Evolutionary conservation across 805 yeast species (phyloP).

Genomic region (Wickerhamiella spandovensis): DNA sequence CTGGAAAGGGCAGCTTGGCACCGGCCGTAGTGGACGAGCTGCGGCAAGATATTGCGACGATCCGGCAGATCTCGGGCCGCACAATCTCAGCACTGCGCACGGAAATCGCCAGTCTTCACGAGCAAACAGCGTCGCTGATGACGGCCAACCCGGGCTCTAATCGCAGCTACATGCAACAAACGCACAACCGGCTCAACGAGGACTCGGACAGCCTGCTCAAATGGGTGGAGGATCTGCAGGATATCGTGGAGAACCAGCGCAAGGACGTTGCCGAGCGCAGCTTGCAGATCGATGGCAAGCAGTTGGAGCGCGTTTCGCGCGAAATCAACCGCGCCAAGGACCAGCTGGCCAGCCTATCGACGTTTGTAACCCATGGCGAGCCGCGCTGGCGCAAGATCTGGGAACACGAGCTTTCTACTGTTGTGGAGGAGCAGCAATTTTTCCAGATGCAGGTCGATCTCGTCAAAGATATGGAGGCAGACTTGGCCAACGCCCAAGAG

Average conservation of each 20-base stretch:
- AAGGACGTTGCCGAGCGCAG: conserved; percentile 89
- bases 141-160: conserved; percentile 21
- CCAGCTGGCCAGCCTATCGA: conserved; percentile 40
- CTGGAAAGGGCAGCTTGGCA: neutral
- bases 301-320: conserved; percentile 48
- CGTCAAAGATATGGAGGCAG: conserved; percentile 65
- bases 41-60: conserved; percentile 44
- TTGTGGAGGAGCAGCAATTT: conserved; percentile 89
- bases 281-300: conserved; percentile 64
- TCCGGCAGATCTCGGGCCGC: conserved; percentile 41
- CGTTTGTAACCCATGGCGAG: conserved; percentile 54
- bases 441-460: conserved; percentile 82
- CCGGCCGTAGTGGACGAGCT: conserved; percentile 18
- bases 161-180: conserved; percentile 55
- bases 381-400: conserved; percentile 82
- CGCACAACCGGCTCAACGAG: conserved; percentile 58
- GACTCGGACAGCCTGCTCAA: conserved; percentile 66
- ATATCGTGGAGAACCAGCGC: conserved; percentile 73
- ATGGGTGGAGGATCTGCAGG: conserved; percentile 82
- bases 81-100: conserved; percentile 32
- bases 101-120: conserved; percentile 32
- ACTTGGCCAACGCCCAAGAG: conserved; percentile 63
- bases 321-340: conserved; percentile 49
- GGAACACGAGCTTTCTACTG: conserved; percentile 81
- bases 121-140: conserved; percentile 40